phyloP scores from a whole-genome alignment of 1,139 yeast genomes.

The Meyerozyma elateridarum region DNA sequence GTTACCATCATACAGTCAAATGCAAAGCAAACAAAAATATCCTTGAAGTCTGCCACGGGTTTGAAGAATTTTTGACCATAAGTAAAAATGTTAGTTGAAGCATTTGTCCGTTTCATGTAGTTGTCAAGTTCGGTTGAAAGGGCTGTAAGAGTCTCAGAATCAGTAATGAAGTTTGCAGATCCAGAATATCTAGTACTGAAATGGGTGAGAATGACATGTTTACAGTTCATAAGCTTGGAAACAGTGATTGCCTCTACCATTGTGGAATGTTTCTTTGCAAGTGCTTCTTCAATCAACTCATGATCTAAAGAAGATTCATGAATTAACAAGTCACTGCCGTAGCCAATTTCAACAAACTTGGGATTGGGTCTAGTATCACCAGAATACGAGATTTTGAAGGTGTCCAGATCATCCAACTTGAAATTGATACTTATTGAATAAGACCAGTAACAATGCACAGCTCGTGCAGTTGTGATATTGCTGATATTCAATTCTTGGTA shows the following conservation, averaged over 20 bases:
- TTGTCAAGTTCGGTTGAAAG: neutral
- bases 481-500: constrained; percentile 23
- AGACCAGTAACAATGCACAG: constrained; percentile 81
- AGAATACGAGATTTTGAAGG: constrained; percentile 77
- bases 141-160: constrained; percentile 9
- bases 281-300: constrained; percentile 75
- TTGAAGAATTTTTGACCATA: constrained; percentile 9
- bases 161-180: constrained; percentile 42
- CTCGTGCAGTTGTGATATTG: constrained; percentile 58
- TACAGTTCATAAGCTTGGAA: constrained; percentile 67
- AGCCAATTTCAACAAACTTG: constrained; percentile 58
- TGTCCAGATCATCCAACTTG: constrained; percentile 18
- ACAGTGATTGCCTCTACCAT: constrained; percentile 79
- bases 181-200: constrained; percentile 88
- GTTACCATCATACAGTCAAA: constrained; percentile 38
- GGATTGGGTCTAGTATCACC: constrained; percentile 91
- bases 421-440: constrained; percentile 66
- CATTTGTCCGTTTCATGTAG: neutral
- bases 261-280: constrained; percentile 82
- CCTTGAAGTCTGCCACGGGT: constrained; percentile 18
- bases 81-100: constrained; percentile 25
- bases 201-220: constrained; percentile 75
- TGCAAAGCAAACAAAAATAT: constrained; percentile 37
- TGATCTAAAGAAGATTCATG: constrained; percentile 94
- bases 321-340: constrained; percentile 67